These are phyloP conservation scores for Penicillium simplicissimum DNA, from an alignment of 495 filamentous ascomycete species.

Conservation along the genomic window DNA sequence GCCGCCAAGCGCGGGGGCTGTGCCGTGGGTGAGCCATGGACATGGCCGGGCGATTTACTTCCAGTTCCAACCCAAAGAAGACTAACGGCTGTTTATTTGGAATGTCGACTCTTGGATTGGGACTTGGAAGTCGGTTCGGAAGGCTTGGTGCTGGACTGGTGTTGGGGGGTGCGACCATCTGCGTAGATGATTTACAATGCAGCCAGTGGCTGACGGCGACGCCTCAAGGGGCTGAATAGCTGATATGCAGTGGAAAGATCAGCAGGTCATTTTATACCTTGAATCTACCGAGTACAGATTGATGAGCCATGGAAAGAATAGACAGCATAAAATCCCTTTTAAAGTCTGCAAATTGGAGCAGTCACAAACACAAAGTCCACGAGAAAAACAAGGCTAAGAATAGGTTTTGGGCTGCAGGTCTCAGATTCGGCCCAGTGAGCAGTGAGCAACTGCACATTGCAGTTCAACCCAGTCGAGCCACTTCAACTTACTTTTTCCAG, in stretches of 20 bases:
- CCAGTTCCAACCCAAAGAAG: neutral
- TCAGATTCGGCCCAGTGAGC: conserved; percentile 13
- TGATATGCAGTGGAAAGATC: no score
- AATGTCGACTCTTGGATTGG: neutral
- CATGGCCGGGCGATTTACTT: neutral
- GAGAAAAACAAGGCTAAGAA: conserved; percentile 18
- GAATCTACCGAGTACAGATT: no score
- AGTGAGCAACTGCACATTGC: neutral
- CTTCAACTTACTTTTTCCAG: neutral
- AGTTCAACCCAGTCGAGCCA: neutral
- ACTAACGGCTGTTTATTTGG: neutral
- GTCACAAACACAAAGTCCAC: neutral
- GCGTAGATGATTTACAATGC: neutral
- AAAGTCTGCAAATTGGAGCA: conserved; percentile 1
- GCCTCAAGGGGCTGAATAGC: no score
- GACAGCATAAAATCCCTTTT: neutral
- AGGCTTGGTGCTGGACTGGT: neutral
- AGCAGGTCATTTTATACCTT: no score
- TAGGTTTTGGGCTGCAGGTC: conserved; percentile 24
- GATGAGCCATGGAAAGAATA: neutral
- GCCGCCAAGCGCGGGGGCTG: conserved; percentile 31
- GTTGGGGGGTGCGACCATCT: neutral
- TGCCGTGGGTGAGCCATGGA: conserved; percentile 13
- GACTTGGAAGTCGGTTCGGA: neutral
- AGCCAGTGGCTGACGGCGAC: neutral